Base-by-base conservation (phyloP, 2,329 filamentous ascomycete species). In the Aspergillus novofumigatus region DNA sequence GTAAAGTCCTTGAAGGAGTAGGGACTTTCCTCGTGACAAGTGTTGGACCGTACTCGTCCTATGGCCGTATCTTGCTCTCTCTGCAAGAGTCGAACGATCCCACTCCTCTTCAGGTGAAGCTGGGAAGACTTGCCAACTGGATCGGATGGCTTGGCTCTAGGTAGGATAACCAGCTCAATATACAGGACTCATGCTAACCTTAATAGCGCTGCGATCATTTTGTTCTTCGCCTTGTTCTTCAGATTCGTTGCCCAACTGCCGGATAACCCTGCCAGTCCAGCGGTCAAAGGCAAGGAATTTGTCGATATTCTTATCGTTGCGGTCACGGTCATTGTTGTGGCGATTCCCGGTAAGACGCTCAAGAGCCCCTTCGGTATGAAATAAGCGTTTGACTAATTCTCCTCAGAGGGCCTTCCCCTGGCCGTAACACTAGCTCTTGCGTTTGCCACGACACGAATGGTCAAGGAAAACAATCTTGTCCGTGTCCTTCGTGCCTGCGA, bases 151-250 rank as follows among this genome's bases (percentile, higher is more conserved):
- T 91, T 38, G 88, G 88, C 73, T 91, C 90, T 70, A 86, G 81
- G 74, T 76, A 68, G 68, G 66, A 60, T 23, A n/a, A 4, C 10
- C 26, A 9, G 21, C 25, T 32, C 28, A 14, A 35, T 35, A n/a
- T 17, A 35, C 0, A 1, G 28, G 7, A 52, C n/a, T 51, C 62
- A 68, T 42, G 67, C 54, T 21, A 32, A 38, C 10, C 21, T 44
- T 28, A 38, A 9, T 53, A 75, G 74, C 49, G 79, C 84, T 59
- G 90, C 91, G 51, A 91, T 89, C 62, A 78, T 94, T 14, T 80
- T 96, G 49, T 96, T 97, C 75, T 81, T 93, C 49, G 88, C 95
- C 49, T 81, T 96, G 14, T 85, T 96, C 67, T 92, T 96, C 76
- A 84, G 91, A 66, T 97, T 96, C 69, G 79, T 94, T 9, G 90